These are phyloP conservation scores for Medicago arabica DNA, from an alignment of 306 rosid genomes.

Conservation along the genomic window DNA sequence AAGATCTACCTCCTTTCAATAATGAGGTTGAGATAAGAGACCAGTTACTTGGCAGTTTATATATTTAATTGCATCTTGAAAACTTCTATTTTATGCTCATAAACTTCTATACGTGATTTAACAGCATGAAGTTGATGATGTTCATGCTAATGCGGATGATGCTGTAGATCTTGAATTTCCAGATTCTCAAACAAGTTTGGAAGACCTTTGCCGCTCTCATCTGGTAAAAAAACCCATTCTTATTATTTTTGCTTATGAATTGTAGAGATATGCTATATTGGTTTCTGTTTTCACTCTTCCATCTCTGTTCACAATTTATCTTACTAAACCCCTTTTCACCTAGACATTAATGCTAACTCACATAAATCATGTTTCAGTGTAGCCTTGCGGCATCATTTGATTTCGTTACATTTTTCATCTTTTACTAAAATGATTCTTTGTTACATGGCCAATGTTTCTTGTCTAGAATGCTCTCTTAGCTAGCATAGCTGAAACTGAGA, in stretches of 20 bases:
- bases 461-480: conserved; percentile 83
- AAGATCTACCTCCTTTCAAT: conserved; percentile 50
- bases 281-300: not conserved
- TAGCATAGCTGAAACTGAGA: conserved; percentile 86
- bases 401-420: conserved; percentile 8
- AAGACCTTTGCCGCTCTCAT: conserved; percentile 97
- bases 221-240: conserved; percentile 62
- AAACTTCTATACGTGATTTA: conserved; percentile 37
- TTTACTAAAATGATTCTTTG: not conserved
- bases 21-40: conserved; percentile 61
- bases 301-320: not conserved
- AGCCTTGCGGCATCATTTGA: conserved; percentile 19
- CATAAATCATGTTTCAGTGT: not conserved
- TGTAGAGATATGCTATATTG: conserved; percentile 8
- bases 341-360: not conserved
- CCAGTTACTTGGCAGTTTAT: conserved; percentile 32
- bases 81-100: conserved; percentile 30
- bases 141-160: conserved; percentile 56
- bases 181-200: conserved; percentile 68
- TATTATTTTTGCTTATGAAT: not conserved
- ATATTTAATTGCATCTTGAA: conserved; percentile 15
- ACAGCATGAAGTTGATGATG: conserved; percentile 60
- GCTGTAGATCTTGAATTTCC: conserved; percentile 54
- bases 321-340: not conserved
- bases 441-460: conserved; percentile 28